Evolutionary conservation across 768 basidiomycete genomes (phyloP).

Genomic region (Mycena galopus): DNA sequence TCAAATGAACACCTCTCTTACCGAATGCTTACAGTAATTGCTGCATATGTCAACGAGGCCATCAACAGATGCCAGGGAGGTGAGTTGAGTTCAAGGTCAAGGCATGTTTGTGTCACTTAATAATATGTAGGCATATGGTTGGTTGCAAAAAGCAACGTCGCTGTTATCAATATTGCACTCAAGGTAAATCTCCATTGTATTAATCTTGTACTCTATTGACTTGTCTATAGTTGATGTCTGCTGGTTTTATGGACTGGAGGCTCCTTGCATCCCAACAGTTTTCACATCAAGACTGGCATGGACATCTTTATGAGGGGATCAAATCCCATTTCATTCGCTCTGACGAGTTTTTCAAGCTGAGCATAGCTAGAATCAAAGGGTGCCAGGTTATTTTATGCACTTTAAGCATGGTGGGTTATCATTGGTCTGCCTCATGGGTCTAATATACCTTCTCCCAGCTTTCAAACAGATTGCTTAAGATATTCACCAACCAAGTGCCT

Average conservation of each 20-base stretch:
- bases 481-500: conserved; percentile 54
- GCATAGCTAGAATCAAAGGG: conserved; percentile 45
- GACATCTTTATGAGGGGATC: conserved; percentile 74
- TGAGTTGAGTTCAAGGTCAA: not conserved
- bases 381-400: conserved; percentile 81
- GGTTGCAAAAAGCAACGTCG: conserved; percentile 88
- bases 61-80: conserved; percentile 46
- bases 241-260: conserved; percentile 68
- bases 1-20: not conserved
- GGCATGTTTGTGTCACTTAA: not conserved
- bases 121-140: conserved; percentile 74
- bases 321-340: conserved; percentile 66
- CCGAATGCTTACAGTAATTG: conserved; percentile 59
- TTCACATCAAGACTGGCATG: conserved; percentile 77
- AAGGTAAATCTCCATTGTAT: conserved; percentile 8
- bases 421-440: not conserved
- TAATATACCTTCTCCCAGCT: conserved; percentile 49
- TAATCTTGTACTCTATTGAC: not conserved
- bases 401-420: conserved; percentile 66
- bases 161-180: conserved; percentile 87
- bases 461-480: conserved; percentile 53
- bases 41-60: conserved; percentile 67
- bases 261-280: conserved; percentile 82
- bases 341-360: conserved; percentile 46
- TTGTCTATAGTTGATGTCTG: conserved; percentile 63